Percentiles rank a stretch among this genome's conserved stretches.
These are phyloP conservation scores for Trebouxiophyceae sp. DNA, from an alignment of 163 green algal genomes.

Conservation along the genomic window DNA sequence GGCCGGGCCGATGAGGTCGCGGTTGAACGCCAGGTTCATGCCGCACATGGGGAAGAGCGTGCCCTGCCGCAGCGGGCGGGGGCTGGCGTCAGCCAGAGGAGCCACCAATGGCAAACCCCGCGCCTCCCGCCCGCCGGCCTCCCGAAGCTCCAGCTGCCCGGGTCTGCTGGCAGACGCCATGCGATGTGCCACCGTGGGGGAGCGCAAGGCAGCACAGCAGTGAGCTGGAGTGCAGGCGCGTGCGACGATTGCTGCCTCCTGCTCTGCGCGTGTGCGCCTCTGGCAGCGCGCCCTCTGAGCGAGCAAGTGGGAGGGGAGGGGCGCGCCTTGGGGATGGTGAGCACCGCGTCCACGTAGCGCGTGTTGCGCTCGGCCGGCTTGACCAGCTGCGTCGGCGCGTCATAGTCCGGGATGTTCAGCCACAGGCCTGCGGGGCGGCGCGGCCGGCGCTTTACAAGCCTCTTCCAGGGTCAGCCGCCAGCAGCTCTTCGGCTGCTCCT, in stretches of 20 bases:
- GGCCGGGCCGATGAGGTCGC: slow-evolving; percentile 82
- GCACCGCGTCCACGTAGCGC: slow-evolving; percentile 87
- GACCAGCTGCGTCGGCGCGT: slow-evolving; percentile 90
- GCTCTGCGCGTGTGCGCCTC: too few relatives aligned
- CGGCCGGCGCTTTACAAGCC: too few relatives aligned
- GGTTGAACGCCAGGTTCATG: slow-evolving; percentile 97
- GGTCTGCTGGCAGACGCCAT: too few relatives aligned
- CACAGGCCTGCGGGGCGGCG: slow-evolving; percentile 74
- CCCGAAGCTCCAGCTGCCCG: too few relatives aligned
- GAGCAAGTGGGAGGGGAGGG: not conserved
- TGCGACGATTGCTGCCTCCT: not conserved
- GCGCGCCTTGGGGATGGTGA: slow-evolving; percentile 84
- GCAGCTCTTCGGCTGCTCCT: too few relatives aligned
- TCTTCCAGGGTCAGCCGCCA: too few relatives aligned
- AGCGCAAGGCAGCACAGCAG: too few relatives aligned
- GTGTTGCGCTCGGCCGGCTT: slow-evolving; percentile 93
- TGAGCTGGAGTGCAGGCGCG: not conserved
- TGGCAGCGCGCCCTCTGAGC: not conserved
- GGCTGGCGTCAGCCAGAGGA: too few relatives aligned
- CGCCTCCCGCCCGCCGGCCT: too few relatives aligned
- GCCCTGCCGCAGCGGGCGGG: slow-evolving; percentile 48
- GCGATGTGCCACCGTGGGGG: too few relatives aligned
- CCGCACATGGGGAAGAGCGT: slow-evolving; percentile 96
- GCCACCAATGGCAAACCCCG: too few relatives aligned
- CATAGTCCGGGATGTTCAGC: slow-evolving; percentile 98